Conservation (phyloP, 2,329 filamentous ascomycete genomes). For the Sclerotinia minor region DNA sequence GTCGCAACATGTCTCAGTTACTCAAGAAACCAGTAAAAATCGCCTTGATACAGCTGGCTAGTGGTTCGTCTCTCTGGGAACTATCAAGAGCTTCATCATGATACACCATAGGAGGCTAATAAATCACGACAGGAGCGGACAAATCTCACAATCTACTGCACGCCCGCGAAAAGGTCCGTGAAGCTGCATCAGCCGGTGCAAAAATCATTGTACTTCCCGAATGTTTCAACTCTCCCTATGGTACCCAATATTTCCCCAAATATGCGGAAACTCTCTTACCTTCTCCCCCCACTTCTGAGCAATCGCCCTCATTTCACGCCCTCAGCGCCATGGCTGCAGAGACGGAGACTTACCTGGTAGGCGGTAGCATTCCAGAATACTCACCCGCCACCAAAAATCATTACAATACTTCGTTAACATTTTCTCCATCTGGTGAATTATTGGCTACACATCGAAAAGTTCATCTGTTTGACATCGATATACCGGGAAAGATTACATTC, state of each 20-base stretch:
- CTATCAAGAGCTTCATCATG: constrained; percentile 11
- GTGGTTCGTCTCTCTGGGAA: constrained; percentile 50
- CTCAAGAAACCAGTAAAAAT: constrained; percentile 78
- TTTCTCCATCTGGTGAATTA: constrained; percentile 73
- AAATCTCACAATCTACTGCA: constrained; percentile 81
- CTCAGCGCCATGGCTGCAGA: constrained; percentile 78
- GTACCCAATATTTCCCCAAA: constrained; percentile 82
- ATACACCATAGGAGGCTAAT: constrained; percentile 37
- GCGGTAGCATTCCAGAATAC: constrained; percentile 89
- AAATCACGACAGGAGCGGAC: constrained; percentile 59
- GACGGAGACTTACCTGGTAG: constrained; percentile 77
- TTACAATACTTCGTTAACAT: constrained; percentile 89
- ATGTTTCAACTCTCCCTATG: constrained; percentile 99
- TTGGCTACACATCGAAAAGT: constrained; percentile 91
- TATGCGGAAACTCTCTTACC: constrained; percentile 90
- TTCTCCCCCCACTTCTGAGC: constrained; percentile 66
- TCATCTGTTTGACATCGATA: constrained; percentile 97
- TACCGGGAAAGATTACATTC: constrained; percentile 92
- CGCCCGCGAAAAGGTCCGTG: constrained; percentile 78
- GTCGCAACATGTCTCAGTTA: constrained; percentile 44
- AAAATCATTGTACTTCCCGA: constrained; percentile 90
- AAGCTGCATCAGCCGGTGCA: constrained; percentile 74
- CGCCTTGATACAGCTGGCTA: constrained; percentile 77
- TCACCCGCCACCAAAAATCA: constrained; percentile 63
- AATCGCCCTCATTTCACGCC: constrained; percentile 83